Base-by-base conservation (phyloP, 2,329 filamentous ascomycete genomes). In the Cercospora berteroae region DNA sequence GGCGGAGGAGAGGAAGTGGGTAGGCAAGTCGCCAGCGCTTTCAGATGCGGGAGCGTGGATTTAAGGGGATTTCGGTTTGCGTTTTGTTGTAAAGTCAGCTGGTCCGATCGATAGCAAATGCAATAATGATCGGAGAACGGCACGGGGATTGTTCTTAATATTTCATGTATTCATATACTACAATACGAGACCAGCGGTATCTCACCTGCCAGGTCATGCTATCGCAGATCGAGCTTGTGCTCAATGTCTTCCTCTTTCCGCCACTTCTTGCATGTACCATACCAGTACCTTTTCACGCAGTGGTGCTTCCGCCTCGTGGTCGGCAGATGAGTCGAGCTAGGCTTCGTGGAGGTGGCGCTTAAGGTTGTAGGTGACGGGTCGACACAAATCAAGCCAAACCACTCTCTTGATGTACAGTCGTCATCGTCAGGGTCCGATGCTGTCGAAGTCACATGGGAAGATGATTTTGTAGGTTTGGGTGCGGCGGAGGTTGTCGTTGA, bases 401-500 rank as follows among this genome's bases (percentile, higher is more conserved):
- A 76, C 42, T 75, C 73, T 56, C 66, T 66, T 48, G 67, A 70
- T 25, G 69, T 72, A 55, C 71, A 72, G 23, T 71, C 67, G 62
- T 64, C 33, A n/a, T 71, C 52, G 12, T 64, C 52, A 29, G 61
- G 50, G 20, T 56, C 27, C 13, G 61, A 44, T 12, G 36, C 44
- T 16, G 61, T 58, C 10, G 50, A 31, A 12, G 20, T 33, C 70
- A 72, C n/a, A 67, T 67, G 29, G 20, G 42, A 42, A 39, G 44
- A 36, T 16, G 62, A 71, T 8, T 67, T 61, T 5, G 72, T 70
- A 16, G 69, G 71, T 39, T 64, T 65, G 1, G 71, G 63, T 4
- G 66, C 66, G 10, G 67, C 63, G 13, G 69, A 64, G 16, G 71
- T 65, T 25, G 64, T 80, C 3, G 78, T 80, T 8, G 75, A 83